These are phyloP conservation scores for Penicillium cataractarum DNA, from an alignment of 495 filamentous ascomycete species.

Conservation along the genomic window DNA sequence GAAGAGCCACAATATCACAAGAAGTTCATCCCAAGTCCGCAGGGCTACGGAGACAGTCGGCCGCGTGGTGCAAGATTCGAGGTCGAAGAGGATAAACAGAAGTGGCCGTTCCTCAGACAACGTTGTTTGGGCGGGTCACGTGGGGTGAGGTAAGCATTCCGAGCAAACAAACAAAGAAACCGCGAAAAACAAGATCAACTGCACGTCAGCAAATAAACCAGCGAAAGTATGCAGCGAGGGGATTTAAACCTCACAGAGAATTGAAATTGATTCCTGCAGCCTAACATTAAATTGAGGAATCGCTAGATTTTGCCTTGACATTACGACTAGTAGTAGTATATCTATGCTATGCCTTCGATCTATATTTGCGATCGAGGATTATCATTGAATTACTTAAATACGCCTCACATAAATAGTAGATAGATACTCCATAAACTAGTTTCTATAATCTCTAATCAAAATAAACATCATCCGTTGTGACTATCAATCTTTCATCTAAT, in stretches of 20 bases:
- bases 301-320: background rate
- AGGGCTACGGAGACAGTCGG: constrained; percentile 11
- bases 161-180: constrained; percentile 23
- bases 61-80: constrained; percentile 32
- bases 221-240: background rate
- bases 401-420: background rate
- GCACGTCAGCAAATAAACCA: background rate
- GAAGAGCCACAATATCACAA: background rate
- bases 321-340: background rate
- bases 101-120: constrained; percentile 37
- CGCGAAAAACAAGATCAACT: background rate
- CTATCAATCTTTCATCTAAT: background rate
- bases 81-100: constrained; percentile 35
- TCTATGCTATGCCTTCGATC: background rate
- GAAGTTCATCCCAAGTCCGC: constrained; percentile 15
- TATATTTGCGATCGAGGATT: background rate
- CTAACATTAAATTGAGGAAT: background rate
- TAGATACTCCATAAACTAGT: no score
- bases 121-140: constrained; percentile 35
- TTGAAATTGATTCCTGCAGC: background rate
- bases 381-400: background rate
- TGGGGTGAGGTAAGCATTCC: constrained; percentile 27
- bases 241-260: background rate
- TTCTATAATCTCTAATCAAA: no score
- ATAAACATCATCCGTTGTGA: background rate